These are phyloP conservation scores for Saccharomycopsis hybrid DNA, from an alignment of 1,139 yeast species.

Conservation along the genomic window DNA sequence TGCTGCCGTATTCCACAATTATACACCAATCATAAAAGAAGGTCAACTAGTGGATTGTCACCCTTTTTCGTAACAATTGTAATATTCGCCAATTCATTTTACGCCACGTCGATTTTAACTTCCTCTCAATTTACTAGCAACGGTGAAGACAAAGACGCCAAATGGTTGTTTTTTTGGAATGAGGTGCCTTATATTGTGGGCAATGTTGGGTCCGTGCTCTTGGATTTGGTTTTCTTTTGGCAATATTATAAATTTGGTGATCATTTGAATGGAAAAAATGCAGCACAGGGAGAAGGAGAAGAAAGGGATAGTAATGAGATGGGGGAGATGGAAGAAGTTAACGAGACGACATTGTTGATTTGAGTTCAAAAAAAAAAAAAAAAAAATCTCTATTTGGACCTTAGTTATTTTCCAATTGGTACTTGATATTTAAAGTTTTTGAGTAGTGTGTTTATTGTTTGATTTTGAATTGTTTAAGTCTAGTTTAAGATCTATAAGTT, in stretches of 20 bases:
- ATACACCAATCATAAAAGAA: slow-evolving; percentile 62
- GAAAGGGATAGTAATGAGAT: no score
- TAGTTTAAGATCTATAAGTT: no score
- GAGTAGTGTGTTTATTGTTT: no score
- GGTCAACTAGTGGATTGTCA: slow-evolving; percentile 81
- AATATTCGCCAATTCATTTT: slow-evolving; percentile 71
- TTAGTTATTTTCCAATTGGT: no score
- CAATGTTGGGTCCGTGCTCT: slow-evolving; percentile 76
- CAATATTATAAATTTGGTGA: slow-evolving; percentile 41
- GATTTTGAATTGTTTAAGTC: no score
- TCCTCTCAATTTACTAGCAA: slow-evolving; percentile 31
- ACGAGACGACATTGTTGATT: no score
- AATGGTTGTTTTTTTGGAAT: slow-evolving; percentile 46
- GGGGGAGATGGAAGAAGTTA: no score
- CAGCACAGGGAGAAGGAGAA: slow-evolving; percentile 1
- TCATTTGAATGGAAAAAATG: slow-evolving; percentile 15
- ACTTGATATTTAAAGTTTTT: no score
- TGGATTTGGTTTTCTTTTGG: slow-evolving; percentile 69
- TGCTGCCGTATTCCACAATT: slow-evolving; percentile 83
- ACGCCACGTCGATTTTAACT: slow-evolving; percentile 67
- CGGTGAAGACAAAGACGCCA: slow-evolving; percentile 27
- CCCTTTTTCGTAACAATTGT: slow-evolving; percentile 83
- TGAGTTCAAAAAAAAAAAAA: no score
- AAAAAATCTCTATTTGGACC: no score
- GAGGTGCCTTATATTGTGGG: slow-evolving; percentile 84